Conservation (phyloP, 805 yeast species). For the Candida sanyiensis region DNA sequence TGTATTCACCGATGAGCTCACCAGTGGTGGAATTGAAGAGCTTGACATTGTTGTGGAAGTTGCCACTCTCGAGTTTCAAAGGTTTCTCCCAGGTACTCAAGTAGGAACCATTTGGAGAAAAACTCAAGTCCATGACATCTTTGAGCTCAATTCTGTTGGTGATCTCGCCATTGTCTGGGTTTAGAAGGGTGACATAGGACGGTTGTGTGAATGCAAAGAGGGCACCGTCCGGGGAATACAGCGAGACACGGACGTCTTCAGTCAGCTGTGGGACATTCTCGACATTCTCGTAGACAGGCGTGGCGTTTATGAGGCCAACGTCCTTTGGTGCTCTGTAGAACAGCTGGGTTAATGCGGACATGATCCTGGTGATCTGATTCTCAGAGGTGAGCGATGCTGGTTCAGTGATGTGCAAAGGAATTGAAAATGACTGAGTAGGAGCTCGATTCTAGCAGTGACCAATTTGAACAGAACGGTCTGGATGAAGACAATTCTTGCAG, state of each 20-base stretch:
- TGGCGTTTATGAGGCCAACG: conserved; percentile 46
- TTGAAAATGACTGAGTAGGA: no score
- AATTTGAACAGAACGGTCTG: no score
- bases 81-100: conserved; percentile 91
- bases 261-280: conserved; percentile 24
- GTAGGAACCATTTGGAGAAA: conserved; percentile 84
- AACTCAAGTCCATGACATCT: conserved; percentile 76
- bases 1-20: conserved; percentile 52
- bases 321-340: conserved; percentile 47
- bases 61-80: conserved; percentile 61
- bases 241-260: conserved; percentile 55
- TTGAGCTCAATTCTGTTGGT: conserved; percentile 45
- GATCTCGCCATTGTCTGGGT: conserved; percentile 46
- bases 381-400: not conserved
- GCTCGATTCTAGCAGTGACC: no score
- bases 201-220: conserved; percentile 72
- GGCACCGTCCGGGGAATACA: conserved; percentile 63
- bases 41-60: conserved; percentile 73
- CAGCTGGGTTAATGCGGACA: conserved; percentile 26
- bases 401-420: no score
- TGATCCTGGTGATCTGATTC: no score
- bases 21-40: conserved; percentile 56
- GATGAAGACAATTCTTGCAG: no score
- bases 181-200: conserved; percentile 47
- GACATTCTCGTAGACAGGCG: conserved; percentile 32